Base-by-base conservation (phyloP, 2,329 filamentous ascomycete species). In the Zymoseptoria ardabiliae region DNA sequence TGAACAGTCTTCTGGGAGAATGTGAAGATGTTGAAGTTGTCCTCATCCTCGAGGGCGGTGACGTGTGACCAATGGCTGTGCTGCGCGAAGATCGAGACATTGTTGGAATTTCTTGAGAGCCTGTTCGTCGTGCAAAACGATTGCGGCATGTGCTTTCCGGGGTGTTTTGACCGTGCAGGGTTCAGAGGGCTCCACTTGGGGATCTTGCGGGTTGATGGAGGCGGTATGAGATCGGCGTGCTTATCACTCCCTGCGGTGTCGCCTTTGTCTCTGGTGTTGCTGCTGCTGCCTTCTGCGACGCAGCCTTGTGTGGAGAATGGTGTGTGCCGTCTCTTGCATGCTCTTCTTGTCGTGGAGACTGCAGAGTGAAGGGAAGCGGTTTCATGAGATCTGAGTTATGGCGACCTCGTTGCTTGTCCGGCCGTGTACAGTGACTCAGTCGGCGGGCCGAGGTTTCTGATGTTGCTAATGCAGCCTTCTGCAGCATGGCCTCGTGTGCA, bases 321-420 rank as follows among this genome's bases (percentile, higher is more conserved):
- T 25, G 23, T 25, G 23, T 25, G 23, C 23, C 23, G 23, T 25
- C 41, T 64, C 63, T 13, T 68, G 55, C 19, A 69, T 66, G n/a
- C 68, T 66, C 57, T 65, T 68, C 20, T 67, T 65, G 2, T 25
- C 23, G 23, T 25, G 69, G 63, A 28, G 63, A 58, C 35, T 69
- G 69, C 35, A 67, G 66, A 2, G 65, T 66, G 8, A 67, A 69
- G 4, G 65, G 59, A 7, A 66, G 69, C 11, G 70, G 69, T 21
- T 69, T 69, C 70, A 71, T 71, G 25, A 67, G 55, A 28, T 68
- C 68, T 2, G 64, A 63, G 50, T 70, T 69, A 19, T 61, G 59
- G 57, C 68, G 70, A 28, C 58, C 60, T 62, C 65, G 63, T 28
- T 65, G 57, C 30, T 58, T 25, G 55, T 30, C 59, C 54, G 19